These are phyloP conservation scores for Rhododendron ovatum DNA, from an alignment of 148 eudicot genomes.

Conservation along the genomic window DNA sequence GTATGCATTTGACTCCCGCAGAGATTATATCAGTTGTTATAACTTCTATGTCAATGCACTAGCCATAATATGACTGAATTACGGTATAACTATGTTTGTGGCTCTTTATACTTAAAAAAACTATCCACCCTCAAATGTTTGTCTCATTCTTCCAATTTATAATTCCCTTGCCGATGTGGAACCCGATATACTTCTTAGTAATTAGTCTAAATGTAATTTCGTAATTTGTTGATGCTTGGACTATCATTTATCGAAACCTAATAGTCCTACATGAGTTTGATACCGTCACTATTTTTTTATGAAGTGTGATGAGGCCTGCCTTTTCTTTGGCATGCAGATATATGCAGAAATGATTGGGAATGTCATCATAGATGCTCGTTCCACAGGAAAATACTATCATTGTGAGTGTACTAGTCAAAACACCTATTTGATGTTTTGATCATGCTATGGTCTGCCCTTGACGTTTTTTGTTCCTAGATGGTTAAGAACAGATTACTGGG, in stretches of 20 bases:
- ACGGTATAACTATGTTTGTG: background rate
- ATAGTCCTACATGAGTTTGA: too few relatives aligned
- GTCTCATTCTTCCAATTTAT: background rate
- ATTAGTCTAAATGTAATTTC: background rate
- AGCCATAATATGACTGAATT: background rate
- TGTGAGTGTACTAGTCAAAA: slow-evolving; percentile 87
- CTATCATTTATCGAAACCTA: background rate
- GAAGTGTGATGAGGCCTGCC: background rate
- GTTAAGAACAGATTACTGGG: background rate
- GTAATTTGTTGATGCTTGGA: background rate
- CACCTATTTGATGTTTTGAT: background rate
- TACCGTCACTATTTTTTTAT: background rate
- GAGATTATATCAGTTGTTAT: too few relatives aligned
- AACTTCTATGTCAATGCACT: background rate
- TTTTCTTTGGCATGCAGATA: slow-evolving; percentile 50
- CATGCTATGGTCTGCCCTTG: background rate
- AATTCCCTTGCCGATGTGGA: background rate
- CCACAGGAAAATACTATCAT: slow-evolving; percentile 97
- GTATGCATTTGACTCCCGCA: too few relatives aligned
- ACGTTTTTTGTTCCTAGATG: background rate
- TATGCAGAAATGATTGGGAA: slow-evolving; percentile 98
- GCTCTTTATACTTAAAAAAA: background rate
- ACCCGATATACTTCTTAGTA: background rate
- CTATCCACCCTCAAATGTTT: background rate
- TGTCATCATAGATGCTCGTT: slow-evolving; percentile 97